These are phyloP conservation scores for Entomortierella beljakovae DNA, from an alignment of 192 early-diverging fungal species.

Conservation along the genomic window DNA sequence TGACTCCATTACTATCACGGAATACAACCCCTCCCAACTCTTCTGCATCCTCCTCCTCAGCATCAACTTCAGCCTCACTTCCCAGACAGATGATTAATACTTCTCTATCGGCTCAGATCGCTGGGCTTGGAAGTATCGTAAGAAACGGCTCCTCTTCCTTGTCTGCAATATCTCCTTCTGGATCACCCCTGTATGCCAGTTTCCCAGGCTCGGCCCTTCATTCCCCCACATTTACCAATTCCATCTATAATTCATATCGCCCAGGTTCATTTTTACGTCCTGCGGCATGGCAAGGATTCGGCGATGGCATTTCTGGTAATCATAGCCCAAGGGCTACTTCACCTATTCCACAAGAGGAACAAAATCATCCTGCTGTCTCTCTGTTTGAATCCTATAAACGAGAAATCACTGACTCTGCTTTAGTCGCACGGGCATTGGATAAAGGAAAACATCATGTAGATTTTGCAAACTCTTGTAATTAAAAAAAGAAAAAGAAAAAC, in stretches of 20 bases:
- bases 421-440: constrained; percentile 5
- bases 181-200: background rate
- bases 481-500: background rate
- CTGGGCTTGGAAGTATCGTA: constrained; percentile 5
- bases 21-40: background rate
- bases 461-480: background rate
- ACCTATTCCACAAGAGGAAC: background rate
- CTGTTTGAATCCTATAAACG: constrained; percentile 21
- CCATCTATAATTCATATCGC: background rate
- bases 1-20: background rate
- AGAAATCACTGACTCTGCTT: constrained; percentile 17
- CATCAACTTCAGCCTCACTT: background rate
- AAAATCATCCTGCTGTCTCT: constrained; percentile 26
- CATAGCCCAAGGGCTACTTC: background rate
- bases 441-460: constrained; percentile 4
- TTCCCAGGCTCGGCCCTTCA: background rate
- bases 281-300: constrained; percentile 46
- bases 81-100: constrained; percentile 12
- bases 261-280: constrained; percentile 3
- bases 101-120: background rate
- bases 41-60: background rate
- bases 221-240: background rate
- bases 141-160: constrained; percentile 7
- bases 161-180: background rate
- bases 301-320: constrained; percentile 10